These are phyloP conservation scores for Curvularia spicifera DNA, from an alignment of 2,329 filamentous ascomycete genomes.

Conservation along the genomic window DNA sequence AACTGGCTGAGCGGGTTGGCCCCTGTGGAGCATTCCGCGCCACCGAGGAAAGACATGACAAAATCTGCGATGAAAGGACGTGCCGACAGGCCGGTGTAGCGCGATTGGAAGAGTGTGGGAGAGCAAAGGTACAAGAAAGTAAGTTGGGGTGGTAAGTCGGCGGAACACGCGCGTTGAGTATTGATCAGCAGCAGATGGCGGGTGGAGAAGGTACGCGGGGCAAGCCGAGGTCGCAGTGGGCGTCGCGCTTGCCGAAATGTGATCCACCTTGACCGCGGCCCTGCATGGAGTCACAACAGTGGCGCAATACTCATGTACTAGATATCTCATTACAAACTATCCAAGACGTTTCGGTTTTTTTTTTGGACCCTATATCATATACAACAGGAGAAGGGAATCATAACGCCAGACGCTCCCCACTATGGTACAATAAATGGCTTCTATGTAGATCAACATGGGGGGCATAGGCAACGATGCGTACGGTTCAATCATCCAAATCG, in stretches of 20 bases:
- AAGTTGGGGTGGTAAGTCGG: constrained; percentile 2
- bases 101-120: constrained; percentile 7
- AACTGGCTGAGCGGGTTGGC: constrained; percentile 97
- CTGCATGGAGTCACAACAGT: neutral
- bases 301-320: neutral
- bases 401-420: constrained; percentile 39
- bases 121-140: constrained; percentile 12
- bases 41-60: constrained; percentile 92
- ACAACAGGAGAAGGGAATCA: constrained; percentile 33
- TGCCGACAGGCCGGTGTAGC: neutral
- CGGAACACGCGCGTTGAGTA: constrained; percentile 15
- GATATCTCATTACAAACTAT: constrained; percentile 17
- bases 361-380: constrained; percentile 18
- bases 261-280: neutral
- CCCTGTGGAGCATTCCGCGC: constrained; percentile 94
- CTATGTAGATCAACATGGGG: constrained; percentile 34
- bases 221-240: constrained; percentile 27
- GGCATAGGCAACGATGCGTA: constrained; percentile 27
- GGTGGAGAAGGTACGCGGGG: constrained; percentile 23
- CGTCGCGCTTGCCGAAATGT: constrained; percentile 6
- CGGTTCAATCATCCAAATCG: constrained; percentile 18
- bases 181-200: constrained; percentile 34
- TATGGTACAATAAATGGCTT: constrained; percentile 37
- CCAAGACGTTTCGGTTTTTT: constrained; percentile 1
- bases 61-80: neutral